phyloP scores from a whole-genome alignment of 1,284 basidiomycete genomes.

The Bjerkandera adusta region DNA sequence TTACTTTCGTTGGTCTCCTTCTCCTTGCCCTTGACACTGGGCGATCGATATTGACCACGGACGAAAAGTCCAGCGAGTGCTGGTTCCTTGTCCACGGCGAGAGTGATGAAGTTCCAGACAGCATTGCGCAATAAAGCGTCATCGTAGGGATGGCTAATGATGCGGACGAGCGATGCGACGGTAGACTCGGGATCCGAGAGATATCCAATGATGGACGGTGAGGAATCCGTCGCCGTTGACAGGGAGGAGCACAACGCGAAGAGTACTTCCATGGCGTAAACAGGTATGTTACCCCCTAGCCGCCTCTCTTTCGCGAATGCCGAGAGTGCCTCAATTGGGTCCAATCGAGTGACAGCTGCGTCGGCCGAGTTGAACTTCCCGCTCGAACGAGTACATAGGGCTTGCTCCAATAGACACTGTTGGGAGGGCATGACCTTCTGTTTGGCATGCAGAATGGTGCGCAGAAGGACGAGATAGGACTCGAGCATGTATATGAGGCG shows the following conservation, averaged over 20 bases:
- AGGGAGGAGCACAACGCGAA: constrained; percentile 66
- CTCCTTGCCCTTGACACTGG: constrained; percentile 40
- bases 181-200: constrained; percentile 69
- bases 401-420: constrained; percentile 71
- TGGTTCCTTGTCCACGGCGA: constrained; percentile 85
- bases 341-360: constrained; percentile 41
- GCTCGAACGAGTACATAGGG: constrained; percentile 59
- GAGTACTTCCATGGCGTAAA: constrained; percentile 65
- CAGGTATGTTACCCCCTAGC: constrained; percentile 53
- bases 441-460: constrained; percentile 63
- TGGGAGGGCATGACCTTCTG: constrained; percentile 41
- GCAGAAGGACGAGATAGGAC: constrained; percentile 60
- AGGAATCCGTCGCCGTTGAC: constrained; percentile 53
- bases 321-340: constrained; percentile 72
- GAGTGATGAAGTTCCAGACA: constrained; percentile 82
- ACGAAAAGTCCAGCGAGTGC: constrained; percentile 84
- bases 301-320: constrained; percentile 62
- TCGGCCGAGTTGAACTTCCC: constrained; percentile 50
- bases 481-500: constrained; percentile 69
- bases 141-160: constrained; percentile 70
- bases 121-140: constrained; percentile 67
- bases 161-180: constrained; percentile 58
- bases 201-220: constrained; percentile 71
- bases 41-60: constrained; percentile 62
- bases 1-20: constrained; percentile 27